These are phyloP conservation scores for Lipomyces anomalus DNA, from an alignment of 805 yeast genomes.

Conservation along the genomic window DNA sequence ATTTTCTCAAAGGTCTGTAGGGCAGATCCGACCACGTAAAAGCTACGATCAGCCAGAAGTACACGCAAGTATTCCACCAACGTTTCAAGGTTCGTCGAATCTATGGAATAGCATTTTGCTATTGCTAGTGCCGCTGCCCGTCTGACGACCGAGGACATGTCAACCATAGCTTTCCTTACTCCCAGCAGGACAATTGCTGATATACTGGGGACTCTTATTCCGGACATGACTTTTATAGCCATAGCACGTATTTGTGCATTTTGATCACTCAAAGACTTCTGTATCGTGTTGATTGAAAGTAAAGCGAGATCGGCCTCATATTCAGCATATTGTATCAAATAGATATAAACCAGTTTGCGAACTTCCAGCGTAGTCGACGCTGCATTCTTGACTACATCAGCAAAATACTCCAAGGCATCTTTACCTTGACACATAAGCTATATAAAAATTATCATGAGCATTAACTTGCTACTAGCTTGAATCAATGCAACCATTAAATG, in stretches of 20 bases:
- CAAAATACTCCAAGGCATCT: constrained; percentile 51
- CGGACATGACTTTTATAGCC: constrained; percentile 72
- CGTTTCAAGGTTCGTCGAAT: constrained; percentile 43
- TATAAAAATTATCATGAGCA: neutral
- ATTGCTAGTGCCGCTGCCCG: constrained; percentile 73
- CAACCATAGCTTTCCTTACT: constrained; percentile 60
- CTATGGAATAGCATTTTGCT: constrained; percentile 48
- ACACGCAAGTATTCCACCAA: constrained; percentile 44
- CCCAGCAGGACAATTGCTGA: constrained; percentile 72
- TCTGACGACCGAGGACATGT: constrained; percentile 72
- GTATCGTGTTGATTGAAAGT: constrained; percentile 84
- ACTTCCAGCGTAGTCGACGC: constrained; percentile 61
- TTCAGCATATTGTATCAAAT: constrained; percentile 71
- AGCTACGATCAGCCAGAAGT: constrained; percentile 60
- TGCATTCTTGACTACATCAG: constrained; percentile 84
- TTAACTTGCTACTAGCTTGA: neutral
- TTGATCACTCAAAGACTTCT: constrained; percentile 68
- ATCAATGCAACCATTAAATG: neutral
- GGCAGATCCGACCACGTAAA: constrained; percentile 65
- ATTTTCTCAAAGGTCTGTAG: constrained; percentile 50
- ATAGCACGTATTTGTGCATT: constrained; percentile 63
- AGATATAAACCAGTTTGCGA: constrained; percentile 69
- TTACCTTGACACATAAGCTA: constrained; percentile 34
- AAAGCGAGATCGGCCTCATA: constrained; percentile 84
- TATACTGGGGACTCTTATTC: constrained; percentile 76